Percentiles rank a stretch among this genome's conserved stretches.
Conservation (phyloP, 495 filamentous ascomycete species). For the Oidiodendron maius region DNA sequence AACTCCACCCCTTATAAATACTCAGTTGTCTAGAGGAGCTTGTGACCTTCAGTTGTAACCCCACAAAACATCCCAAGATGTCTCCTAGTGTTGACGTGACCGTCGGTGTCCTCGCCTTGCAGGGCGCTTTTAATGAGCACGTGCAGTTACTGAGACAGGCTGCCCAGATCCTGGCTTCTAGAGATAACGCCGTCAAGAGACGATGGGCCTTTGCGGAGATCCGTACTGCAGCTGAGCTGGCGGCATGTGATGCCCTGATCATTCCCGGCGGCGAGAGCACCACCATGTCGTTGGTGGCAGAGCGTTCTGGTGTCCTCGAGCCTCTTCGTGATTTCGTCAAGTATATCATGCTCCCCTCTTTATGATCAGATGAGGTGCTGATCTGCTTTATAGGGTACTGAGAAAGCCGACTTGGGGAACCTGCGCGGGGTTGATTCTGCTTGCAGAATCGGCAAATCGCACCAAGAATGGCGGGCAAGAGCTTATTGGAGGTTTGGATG, state of each 20-base stretch:
- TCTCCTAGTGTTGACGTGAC: conserved; percentile 39
- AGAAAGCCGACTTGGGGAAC: conserved; percentile 93
- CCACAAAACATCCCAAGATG: too few species aligned
- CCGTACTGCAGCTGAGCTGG: conserved; percentile 66
- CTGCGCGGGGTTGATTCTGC: conserved; percentile 88
- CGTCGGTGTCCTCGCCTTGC: conserved; percentile 83
- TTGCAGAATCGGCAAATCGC: conserved; percentile 80
- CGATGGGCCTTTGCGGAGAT: conserved; percentile 65
- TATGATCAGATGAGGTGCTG: neutral
- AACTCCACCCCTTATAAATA: too few species aligned
- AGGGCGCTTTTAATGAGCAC: conserved; percentile 92
- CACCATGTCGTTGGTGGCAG: conserved; percentile 84
- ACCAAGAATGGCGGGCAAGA: conserved; percentile 91
- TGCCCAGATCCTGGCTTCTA: conserved; percentile 31
- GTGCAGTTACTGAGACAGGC: conserved; percentile 69
- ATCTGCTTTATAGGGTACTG: conserved; percentile 35
- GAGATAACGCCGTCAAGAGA: conserved; percentile 15
- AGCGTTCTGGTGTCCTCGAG: conserved; percentile 71
- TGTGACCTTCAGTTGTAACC: too few species aligned
- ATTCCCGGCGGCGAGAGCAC: conserved; percentile 95
- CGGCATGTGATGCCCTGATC: conserved; percentile 72
- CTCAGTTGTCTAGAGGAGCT: too few species aligned
- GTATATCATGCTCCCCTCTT: conserved; percentile 40
- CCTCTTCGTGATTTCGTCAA: conserved; percentile 91
- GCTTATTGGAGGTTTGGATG: conserved; percentile 85